Percentiles rank a stretch among this genome's conserved stretches.
These are phyloP conservation scores for Kluyveromyces sp. DNA, from an alignment of 1,139 yeast species.

Conservation along the genomic window DNA sequence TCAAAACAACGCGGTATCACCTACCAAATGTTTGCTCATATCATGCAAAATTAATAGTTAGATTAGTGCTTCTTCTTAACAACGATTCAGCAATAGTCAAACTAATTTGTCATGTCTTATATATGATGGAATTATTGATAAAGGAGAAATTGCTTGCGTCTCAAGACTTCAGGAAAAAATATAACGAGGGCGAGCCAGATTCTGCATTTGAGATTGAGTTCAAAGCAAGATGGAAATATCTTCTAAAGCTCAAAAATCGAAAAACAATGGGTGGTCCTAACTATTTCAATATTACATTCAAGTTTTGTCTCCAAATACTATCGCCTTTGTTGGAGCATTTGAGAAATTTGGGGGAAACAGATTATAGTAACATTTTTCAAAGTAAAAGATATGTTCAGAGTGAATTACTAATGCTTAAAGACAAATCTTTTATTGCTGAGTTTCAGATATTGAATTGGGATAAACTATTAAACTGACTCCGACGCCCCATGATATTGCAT, in stretches of 20 bases:
- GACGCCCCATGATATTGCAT: too few relatives aligned
- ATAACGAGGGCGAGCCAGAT: background rate
- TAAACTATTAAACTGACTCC: background rate
- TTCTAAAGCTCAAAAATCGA: background rate
- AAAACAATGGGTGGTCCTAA: background rate
- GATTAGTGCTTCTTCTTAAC: background rate
- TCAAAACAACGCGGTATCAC: background rate
- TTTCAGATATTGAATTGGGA: slow-evolving; percentile 11
- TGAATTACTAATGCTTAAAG: slow-evolving; percentile 13
- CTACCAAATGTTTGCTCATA: background rate
- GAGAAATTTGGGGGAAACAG: background rate
- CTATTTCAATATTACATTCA: background rate
- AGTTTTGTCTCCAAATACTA: slow-evolving; percentile 1
- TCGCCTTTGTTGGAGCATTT: background rate
- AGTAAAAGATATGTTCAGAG: slow-evolving; percentile 12
- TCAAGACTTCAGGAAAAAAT: background rate
- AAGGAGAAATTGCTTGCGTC: background rate
- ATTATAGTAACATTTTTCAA: slow-evolving; percentile 2
- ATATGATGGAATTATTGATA: background rate
- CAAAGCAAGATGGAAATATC: background rate
- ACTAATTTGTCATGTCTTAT: background rate
- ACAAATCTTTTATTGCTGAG: slow-evolving; percentile 13
- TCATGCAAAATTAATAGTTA: slow-evolving; percentile 1
- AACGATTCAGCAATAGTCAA: background rate
- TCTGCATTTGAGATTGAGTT: background rate